Percentiles rank a stretch among this genome's conserved stretches.
Conservation (phyloP, 2,329 filamentous ascomycete species). For the Cytospora chrysosperma region DNA sequence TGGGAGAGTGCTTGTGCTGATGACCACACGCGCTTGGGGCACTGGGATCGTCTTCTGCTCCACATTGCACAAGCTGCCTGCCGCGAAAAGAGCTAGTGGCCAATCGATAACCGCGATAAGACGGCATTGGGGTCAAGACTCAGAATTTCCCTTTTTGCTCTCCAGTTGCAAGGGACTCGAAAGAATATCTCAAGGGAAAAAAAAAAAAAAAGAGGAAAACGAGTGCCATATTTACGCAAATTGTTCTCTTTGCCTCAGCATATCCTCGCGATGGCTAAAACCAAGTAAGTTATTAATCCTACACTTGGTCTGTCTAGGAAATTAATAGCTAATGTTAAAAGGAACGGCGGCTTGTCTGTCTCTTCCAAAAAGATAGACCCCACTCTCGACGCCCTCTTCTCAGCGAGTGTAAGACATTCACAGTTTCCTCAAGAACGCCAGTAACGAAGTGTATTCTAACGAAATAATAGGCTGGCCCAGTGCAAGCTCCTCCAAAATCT, state of each 20-base stretch:
- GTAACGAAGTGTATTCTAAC: neutral
- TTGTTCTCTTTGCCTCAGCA: neutral
- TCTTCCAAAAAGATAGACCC: conserved; percentile 64
- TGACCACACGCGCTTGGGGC: neutral
- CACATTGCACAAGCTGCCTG: conserved; percentile 8
- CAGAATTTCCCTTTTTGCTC: conserved; percentile 6
- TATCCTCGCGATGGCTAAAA: conserved; percentile 16
- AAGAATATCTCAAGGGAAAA: conserved; percentile 3
- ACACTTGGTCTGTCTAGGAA: neutral
- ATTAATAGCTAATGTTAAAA: conserved; percentile 26
- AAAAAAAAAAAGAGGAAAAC: too few species aligned
- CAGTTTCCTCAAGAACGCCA: neutral
- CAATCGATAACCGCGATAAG: conserved; percentile 18
- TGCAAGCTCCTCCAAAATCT: conserved; percentile 44
- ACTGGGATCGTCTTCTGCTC: neutral
- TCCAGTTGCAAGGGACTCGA: conserved; percentile 1
- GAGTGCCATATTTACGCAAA: neutral
- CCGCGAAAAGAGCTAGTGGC: conserved; percentile 9
- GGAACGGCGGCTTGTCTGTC: conserved; percentile 42
- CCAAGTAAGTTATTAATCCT: conserved; percentile 12
- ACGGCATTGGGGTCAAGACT: conserved; percentile 1
- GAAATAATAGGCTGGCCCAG: conserved; percentile 48
- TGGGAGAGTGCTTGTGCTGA: neutral
- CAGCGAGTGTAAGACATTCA: conserved; percentile 63
- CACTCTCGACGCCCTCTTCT: conserved; percentile 67